phyloP scores from a whole-genome alignment of 129 eudicot species.

The Tagetes erecta region DNA sequence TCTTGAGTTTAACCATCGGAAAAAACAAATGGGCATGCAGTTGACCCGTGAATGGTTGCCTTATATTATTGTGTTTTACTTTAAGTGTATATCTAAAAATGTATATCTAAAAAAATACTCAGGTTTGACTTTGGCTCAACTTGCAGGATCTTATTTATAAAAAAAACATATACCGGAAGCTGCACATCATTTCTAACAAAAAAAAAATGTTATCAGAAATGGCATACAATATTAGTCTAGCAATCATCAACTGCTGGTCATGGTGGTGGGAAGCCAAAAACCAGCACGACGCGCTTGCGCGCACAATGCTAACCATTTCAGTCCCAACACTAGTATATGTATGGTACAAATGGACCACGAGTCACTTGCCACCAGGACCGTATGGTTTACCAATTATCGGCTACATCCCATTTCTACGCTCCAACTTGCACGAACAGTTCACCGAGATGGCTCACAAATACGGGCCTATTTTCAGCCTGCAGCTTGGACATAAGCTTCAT shows the following conservation, averaged over 20 bases:
- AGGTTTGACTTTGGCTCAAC: too few species aligned
- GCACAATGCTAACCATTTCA: conserved; percentile 23
- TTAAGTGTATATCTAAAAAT: too few species aligned
- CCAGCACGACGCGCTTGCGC: conserved; percentile 20
- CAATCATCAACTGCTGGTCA: conserved; percentile 25
- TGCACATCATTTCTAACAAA: not conserved
- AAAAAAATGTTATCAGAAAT: not conserved
- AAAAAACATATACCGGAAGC: not conserved
- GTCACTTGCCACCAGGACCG: conserved; percentile 26
- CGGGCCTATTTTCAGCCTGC: conserved; percentile 36
- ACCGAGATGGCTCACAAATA: conserved; percentile 25
- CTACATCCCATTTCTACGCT: conserved; percentile 28
- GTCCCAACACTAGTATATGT: not conserved
- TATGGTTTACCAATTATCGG: conserved; percentile 39
- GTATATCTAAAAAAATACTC: too few species aligned
- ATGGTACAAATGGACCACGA: conserved; percentile 9
- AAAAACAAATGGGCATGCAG: too few species aligned
- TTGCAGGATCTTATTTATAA: too few species aligned
- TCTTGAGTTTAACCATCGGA: too few species aligned
- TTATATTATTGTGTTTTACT: too few species aligned
- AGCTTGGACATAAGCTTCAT: conserved; percentile 34
- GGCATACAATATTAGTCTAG: not conserved
- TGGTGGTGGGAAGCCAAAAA: conserved; percentile 40
- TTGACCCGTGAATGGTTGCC: too few species aligned
- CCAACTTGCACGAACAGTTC: conserved; percentile 32